Evolutionary conservation across 2,329 filamentous ascomycete genomes (phyloP).

Genomic region (Exophiala xenobiotica): DNA sequence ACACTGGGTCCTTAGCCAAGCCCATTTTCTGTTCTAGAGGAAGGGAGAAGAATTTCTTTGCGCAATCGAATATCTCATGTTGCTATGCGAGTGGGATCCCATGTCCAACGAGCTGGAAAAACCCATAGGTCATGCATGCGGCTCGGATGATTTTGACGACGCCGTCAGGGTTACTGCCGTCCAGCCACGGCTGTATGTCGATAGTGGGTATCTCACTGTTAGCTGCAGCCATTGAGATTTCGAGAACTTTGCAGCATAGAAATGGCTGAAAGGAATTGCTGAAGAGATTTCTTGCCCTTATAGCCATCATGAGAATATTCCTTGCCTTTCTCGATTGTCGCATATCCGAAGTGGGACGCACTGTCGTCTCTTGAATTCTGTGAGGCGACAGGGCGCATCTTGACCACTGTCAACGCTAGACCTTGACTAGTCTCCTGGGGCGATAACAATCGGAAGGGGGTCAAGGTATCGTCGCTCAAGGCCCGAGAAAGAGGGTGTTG

Average conservation of each 20-base stretch:
- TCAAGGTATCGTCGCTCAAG: too few species aligned
- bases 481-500: too few species aligned
- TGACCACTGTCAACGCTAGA: too few species aligned
- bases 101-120: background rate
- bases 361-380: too few species aligned
- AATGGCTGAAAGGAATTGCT: background rate
- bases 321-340: too few species aligned
- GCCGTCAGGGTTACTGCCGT: background rate
- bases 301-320: too few species aligned
- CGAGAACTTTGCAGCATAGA: background rate
- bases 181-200: background rate
- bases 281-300: too few species aligned
- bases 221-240: background rate
- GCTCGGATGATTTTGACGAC: background rate
- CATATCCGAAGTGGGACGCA: too few species aligned
- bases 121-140: background rate
- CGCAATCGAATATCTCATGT: background rate
- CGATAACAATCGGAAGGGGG: too few species aligned
- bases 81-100: background rate
- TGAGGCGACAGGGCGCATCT: too few species aligned
- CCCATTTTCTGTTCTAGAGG: background rate
- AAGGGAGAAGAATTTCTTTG: background rate
- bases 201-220: background rate
- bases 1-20: background rate
- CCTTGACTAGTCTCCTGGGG: too few species aligned